A percentile compares a stretch with the other conserved stretches of the same genome.
phyloP scores from a whole-genome alignment of 2,329 filamentous ascomycete genomes.

The Alternaria arborescens region DNA sequence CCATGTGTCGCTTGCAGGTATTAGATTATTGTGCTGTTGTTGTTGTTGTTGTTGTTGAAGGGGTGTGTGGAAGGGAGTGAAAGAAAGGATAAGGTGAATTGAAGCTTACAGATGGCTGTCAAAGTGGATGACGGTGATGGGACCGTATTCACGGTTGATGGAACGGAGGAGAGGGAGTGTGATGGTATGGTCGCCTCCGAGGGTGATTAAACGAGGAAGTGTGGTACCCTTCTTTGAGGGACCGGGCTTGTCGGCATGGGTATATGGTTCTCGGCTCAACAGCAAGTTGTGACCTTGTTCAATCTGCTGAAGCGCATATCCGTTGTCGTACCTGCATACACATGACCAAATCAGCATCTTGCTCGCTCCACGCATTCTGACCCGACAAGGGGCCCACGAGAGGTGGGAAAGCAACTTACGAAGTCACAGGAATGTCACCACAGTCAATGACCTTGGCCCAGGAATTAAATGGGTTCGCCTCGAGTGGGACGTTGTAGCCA shows the following conservation, averaged over 20 bases:
- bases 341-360: neutral
- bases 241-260: conserved; percentile 71
- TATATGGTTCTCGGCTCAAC: conserved; percentile 74
- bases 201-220: conserved; percentile 80
- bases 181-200: conserved; percentile 71
- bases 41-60: neutral
- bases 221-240: conserved; percentile 77
- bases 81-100: too few species aligned
- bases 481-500: conserved; percentile 84
- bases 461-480: conserved; percentile 80
- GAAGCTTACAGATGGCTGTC: conserved; percentile 63
- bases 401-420: conserved; percentile 59
- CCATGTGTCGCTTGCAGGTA: conserved; percentile 63
- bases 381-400: too few species aligned
- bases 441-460: conserved; percentile 85
- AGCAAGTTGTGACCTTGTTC: conserved; percentile 84
- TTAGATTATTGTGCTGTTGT: neutral
- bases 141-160: conserved; percentile 71
- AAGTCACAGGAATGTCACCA: conserved; percentile 85
- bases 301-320: conserved; percentile 82
- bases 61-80: accelerated
- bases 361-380: neutral
- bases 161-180: conserved; percentile 63
- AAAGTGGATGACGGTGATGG: conserved; percentile 71
- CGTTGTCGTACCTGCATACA: conserved; percentile 80